Percentiles rank a stretch among this genome's conserved stretches.
phyloP scores from a whole-genome alignment of 495 filamentous ascomycete genomes.

The Hypoxylon perforatum region DNA sequence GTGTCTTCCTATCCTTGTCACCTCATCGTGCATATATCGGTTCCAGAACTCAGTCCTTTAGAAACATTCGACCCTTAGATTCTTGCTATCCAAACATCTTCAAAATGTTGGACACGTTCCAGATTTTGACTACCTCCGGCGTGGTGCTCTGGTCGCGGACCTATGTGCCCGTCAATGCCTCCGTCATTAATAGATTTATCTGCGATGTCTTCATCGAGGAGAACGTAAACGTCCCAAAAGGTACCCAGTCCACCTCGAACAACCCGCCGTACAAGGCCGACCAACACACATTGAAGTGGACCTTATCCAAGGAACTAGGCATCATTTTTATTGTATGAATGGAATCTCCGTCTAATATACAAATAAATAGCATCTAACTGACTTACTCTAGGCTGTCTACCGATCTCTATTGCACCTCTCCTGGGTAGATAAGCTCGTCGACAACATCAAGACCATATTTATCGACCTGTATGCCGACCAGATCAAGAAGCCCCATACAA shows the following conservation, averaged over 20 bases:
- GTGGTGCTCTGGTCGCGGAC: constrained; percentile 96
- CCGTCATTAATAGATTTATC: constrained; percentile 93
- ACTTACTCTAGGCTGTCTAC: constrained; percentile 82
- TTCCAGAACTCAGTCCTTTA: constrained; percentile 9
- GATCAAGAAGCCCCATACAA: constrained; percentile 81
- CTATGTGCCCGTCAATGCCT: constrained; percentile 80
- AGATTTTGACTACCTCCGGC: constrained; percentile 94
- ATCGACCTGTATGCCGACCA: constrained; percentile 88
- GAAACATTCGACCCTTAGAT: not conserved
- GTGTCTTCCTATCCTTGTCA: not conserved
- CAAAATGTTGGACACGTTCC: constrained; percentile 92
- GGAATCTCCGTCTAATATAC: constrained; percentile 10
- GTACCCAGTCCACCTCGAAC: constrained; percentile 64
- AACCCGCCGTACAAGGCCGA: constrained; percentile 87
- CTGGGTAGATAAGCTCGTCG: constrained; percentile 96
- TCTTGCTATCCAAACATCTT: not conserved
- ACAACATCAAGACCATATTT: constrained; percentile 92
- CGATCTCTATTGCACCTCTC: constrained; percentile 92
- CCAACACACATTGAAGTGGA: constrained; percentile 96
- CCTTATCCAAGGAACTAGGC: constrained; percentile 87
- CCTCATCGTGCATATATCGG: constrained; percentile 20
- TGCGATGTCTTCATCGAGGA: constrained; percentile 98
- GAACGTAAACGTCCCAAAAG: constrained; percentile 68
- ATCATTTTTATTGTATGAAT: constrained; percentile 91
- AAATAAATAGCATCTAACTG: constrained; percentile 4